Evolutionary conservation across 2,329 filamentous ascomycete genomes (phyloP).

Genomic region (Aspergillus puulaauensis): DNA sequence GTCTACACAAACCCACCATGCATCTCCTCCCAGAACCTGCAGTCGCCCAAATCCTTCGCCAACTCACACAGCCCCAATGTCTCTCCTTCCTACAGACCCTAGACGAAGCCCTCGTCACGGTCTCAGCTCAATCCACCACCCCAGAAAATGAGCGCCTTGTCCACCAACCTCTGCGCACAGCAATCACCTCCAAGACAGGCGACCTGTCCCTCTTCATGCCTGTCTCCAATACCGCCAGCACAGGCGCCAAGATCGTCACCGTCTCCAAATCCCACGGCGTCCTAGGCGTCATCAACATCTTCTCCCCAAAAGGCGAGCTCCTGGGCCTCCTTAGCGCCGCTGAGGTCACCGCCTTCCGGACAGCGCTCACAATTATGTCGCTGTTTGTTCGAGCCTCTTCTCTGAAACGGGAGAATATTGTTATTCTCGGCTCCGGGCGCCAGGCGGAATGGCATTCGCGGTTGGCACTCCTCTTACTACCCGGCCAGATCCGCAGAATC

Average conservation of each 20-base stretch:
- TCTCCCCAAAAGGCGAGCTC: conserved; percentile 61
- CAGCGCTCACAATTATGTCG: conserved; percentile 69
- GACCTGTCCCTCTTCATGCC: conserved; percentile 73
- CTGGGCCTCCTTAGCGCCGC: conserved; percentile 70
- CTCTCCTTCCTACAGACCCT: conserved; percentile 37
- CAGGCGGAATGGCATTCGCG: conserved; percentile 53
- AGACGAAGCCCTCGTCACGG: conserved; percentile 33
- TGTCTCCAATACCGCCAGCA: conserved; percentile 61
- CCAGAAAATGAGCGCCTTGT: conserved; percentile 29
- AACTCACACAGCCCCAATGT: conserved; percentile 32
- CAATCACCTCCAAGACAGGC: conserved; percentile 39
- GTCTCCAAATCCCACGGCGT: conserved; percentile 44
- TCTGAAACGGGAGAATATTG: conserved; percentile 32
- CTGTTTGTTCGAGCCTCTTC: conserved; percentile 54
- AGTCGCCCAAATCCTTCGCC: conserved; percentile 34
- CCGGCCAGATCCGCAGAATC: conserved; percentile 56
- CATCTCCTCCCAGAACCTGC: conserved; percentile 35
- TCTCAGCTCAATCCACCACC: conserved; percentile 29
- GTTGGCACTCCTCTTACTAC: conserved; percentile 50
- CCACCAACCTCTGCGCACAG: conserved; percentile 45
- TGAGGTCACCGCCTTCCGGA: conserved; percentile 77
- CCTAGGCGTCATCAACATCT: conserved; percentile 69
- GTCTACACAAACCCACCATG: conserved; percentile 21
- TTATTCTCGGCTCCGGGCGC: conserved; percentile 51
- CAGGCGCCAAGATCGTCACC: conserved; percentile 73